Evolutionary conservation across 306 rosid genomes (phyloP), one percentile per base, ranked within the genome.

Genomic region (Citrullus mucosospermus): DNA sequence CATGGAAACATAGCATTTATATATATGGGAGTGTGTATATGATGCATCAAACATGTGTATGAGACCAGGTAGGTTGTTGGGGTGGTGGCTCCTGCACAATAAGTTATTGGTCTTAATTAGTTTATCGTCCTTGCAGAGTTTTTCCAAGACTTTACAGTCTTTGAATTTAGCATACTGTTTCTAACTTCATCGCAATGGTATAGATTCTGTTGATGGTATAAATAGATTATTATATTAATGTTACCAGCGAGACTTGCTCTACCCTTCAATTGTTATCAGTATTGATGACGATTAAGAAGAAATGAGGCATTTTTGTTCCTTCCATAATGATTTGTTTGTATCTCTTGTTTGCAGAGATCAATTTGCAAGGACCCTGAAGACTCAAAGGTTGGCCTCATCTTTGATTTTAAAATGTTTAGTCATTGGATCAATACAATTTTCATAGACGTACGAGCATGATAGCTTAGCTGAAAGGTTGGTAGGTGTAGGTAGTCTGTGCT

Each of bases 301-400:
- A 32, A 73, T 51, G 3, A 14, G 46, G 9, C 18, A 51, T 48
- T 46, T 48, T 9, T 30, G 13, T 74, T 34, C 17, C 28, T 73
- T 73, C 39, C 58, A 32, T 53, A 53, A 74, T 1, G 38, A 15
- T 32, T 74, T 53, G 22, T 18, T 74, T 18, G 15, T 12, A 44
- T 22, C 38, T 53, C 14, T 17, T 74, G 6, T 69, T 80, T 82
- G 89, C 96, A 96, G 99, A 96, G 88, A 90, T 87, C 96, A 71
- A 89, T 96, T 69, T 79, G 81, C 88, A 88, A 85, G 83, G 97
- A 96, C 79, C 87, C 91, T 67, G 83, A 87, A 28, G 93, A 92
- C 6, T 92, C 96, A 8, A 90, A 96, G 96, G 99, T 96, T 80
- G 74, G 92, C 20, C 75, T 50, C 30, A 30, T 18, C 17, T 77